Conservation (phyloP, 306 rosid genomes). For the Pyrus pyrifolia region DNA sequence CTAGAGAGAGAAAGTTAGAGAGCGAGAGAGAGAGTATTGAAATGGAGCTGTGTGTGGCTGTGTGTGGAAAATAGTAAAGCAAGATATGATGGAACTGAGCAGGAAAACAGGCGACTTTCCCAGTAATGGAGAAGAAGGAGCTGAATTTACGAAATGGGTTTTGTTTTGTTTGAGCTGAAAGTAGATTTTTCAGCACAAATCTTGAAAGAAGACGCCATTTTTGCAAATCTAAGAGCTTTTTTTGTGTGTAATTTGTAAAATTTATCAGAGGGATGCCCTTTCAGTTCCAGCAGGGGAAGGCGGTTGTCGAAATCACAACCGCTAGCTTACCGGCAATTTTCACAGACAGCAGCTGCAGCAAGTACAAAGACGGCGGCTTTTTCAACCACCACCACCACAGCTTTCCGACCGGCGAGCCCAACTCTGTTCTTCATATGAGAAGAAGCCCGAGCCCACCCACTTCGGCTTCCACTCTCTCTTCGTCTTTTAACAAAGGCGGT, state of each 20-base stretch:
- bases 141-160: neutral
- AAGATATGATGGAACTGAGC: slow-evolving; percentile 3
- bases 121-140: neutral
- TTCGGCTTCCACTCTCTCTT: slow-evolving; percentile 36
- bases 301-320: slow-evolving; percentile 20
- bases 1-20: neutral
- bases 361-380: neutral
- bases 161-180: slow-evolving; percentile 6
- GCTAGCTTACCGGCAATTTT: slow-evolving; percentile 17
- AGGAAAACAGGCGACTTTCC: slow-evolving; percentile 12
- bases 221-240: neutral
- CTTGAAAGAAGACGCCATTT: slow-evolving; percentile 5
- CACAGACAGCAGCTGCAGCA: neutral
- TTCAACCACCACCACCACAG: slow-evolving; percentile 4
- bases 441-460: slow-evolving; percentile 52
- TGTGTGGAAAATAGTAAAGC: neutral
- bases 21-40: neutral
- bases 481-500: slow-evolving; percentile 30
- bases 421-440: slow-evolving; percentile 36
- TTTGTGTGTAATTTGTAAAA: neutral
- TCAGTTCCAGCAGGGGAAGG: slow-evolving; percentile 23
- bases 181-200: slow-evolving; percentile 10
- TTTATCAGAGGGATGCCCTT: slow-evolving; percentile 25
- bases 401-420: slow-evolving; percentile 25
- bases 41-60: neutral